A percentile compares a stretch with the other conserved stretches of the same genome.
Conservation (phyloP, 2,329 filamentous ascomycete species). For the Colletotrichum sp. region DNA sequence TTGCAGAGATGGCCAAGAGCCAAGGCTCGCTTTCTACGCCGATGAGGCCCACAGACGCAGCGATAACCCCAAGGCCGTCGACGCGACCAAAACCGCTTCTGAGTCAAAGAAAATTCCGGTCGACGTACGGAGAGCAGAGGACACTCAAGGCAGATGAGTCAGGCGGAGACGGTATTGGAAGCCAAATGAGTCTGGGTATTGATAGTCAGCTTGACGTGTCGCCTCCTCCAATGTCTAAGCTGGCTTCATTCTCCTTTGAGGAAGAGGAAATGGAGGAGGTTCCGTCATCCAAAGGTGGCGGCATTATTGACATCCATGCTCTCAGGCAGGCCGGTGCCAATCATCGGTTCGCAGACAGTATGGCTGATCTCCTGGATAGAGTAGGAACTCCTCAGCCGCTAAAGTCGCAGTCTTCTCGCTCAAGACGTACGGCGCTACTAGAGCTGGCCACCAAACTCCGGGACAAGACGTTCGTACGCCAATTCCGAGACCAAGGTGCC, state of each 20-base stretch:
- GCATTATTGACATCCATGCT: conserved; percentile 69
- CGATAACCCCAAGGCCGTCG: neutral
- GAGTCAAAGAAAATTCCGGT: conserved; percentile 12
- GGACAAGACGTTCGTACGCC: conserved; percentile 67
- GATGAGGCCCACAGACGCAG: neutral
- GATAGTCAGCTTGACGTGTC: conserved; percentile 21
- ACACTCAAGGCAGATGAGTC: conserved; percentile 38
- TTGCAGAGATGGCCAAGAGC: neutral
- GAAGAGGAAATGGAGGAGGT: conserved; percentile 51
- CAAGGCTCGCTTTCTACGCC: conserved; percentile 2
- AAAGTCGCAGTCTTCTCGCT: conserved; percentile 48
- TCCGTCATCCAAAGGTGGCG: conserved; percentile 45
- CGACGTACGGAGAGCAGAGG: conserved; percentile 24
- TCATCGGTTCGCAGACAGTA: conserved; percentile 68
- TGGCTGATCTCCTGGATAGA: conserved; percentile 67
- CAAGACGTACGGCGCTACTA: conserved; percentile 63
- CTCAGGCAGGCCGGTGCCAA: conserved; percentile 70
- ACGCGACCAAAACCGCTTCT: neutral
- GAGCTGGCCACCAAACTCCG: conserved; percentile 66
- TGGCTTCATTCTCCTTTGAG: conserved; percentile 35
- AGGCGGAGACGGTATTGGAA: conserved; percentile 24
- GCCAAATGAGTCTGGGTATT: conserved; percentile 28
- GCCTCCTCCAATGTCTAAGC: conserved; percentile 16
- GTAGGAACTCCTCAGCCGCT: conserved; percentile 59
- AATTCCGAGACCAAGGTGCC: conserved; percentile 77